Conservation (phyloP, 179 eudicot species). For the Kewa caespitosa region DNA sequence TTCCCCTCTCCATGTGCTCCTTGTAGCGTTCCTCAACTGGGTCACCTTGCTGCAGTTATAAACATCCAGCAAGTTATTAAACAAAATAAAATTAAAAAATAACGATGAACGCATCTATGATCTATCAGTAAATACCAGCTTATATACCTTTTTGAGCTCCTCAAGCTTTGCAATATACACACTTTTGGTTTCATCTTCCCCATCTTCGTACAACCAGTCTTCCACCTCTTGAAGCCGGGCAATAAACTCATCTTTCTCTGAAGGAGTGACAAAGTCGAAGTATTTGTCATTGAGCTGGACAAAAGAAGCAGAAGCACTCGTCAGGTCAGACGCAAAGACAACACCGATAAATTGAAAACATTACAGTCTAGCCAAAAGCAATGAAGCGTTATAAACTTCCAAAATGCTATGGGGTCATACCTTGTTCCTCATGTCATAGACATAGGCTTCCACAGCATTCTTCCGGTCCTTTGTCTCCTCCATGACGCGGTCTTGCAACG, state of each 20-base stretch:
- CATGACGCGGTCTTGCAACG: conserved; percentile 91
- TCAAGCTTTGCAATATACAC: conserved; percentile 90
- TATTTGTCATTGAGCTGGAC: conserved; percentile 82
- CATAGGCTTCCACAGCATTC: conserved; percentile 95
- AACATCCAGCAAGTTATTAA: not conserved
- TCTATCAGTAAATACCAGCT: not conserved
- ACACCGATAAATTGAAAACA: not conserved
- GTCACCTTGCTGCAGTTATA: conserved; percentile 69
- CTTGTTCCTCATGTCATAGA: conserved; percentile 92
- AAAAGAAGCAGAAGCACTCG: not conserved
- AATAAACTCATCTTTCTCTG: conserved; percentile 68
- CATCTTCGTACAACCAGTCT: conserved; percentile 96
- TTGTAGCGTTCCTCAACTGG: conserved; percentile 86
- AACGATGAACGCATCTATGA: too few relatives aligned
- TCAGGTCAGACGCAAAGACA: not conserved
- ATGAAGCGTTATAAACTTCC: not conserved
- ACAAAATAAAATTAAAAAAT: too few relatives aligned
- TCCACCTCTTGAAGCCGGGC: conserved; percentile 76
- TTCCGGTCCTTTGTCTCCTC: conserved; percentile 91
- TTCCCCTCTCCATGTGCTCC: conserved; percentile 66
- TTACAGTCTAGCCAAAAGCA: not conserved
- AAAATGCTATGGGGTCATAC: conserved; percentile 30
- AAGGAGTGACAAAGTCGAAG: conserved; percentile 60
- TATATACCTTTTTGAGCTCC: conserved; percentile 77
- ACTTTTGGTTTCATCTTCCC: conserved; percentile 91